Base-by-base conservation (phyloP, 2,329 filamentous ascomycete species). In the Fusarium hostae region DNA sequence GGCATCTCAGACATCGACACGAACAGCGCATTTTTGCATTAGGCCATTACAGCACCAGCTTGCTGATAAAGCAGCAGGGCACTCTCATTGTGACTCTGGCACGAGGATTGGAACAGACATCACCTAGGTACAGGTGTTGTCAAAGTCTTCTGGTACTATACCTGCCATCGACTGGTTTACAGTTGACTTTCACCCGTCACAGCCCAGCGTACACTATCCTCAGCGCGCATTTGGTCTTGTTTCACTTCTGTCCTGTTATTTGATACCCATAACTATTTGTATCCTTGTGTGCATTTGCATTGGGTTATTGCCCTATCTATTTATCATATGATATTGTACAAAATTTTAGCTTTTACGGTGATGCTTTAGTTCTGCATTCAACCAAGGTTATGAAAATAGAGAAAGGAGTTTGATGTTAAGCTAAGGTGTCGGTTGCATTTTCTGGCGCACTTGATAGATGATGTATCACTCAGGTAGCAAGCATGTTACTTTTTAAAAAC, bases 191-290 rank as follows among this genome's bases (percentile, higher is more conserved):
- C 35, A 57, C 55, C 48, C 39, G 32, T 51, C 57, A 40, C 32
- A 54, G 26, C 35, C 44, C 44, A 66, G 56, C 40, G 41, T 37
- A 43, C 39, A 26, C 22, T 65, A 48, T 20, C 20, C 43, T 51
- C 41, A 43, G 59, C 41, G 50, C 28, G 39, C 47, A 43, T 59
- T 63, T 52, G 48, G 26, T 48, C 54, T 55, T 70, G 18, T 50
- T 76, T 75, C 66, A 52, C 72, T 77, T 77, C 75, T 75, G 65
- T 37, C 54, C 40, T 75, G 67, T 75, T 75, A 64, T 75, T 76
- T 76, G 76, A 78, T 78, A 78, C 76, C 76, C 76, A 59, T 52
- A 47, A 65, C 51, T 56, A 48, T 62, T 57, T 69, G 48, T 52
- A 65, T 66, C 74, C 43, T 55, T 57, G 37, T 44, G 52, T 63